phyloP scores from a whole-genome alignment of 2,329 filamentous ascomycete genomes.

The Talaromyces amestolkiae region DNA sequence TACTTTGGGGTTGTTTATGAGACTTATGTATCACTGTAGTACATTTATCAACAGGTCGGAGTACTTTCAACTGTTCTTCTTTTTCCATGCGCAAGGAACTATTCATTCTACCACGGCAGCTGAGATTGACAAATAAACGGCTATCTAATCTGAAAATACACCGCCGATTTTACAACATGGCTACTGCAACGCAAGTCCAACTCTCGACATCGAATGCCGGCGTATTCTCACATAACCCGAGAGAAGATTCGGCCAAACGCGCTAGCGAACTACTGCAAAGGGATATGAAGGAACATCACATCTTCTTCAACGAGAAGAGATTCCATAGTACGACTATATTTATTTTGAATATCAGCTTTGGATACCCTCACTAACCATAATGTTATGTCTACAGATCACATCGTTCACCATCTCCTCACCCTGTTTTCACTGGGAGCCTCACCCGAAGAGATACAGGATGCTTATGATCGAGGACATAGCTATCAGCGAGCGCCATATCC shows the following conservation, averaged over 20 bases:
- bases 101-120: neutral
- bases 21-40: neutral
- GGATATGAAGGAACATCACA: conserved; percentile 70
- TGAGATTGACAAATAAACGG: neutral
- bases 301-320: conserved; percentile 72
- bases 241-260: conserved; percentile 59
- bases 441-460: conserved; percentile 57
- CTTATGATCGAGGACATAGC: conserved; percentile 61
- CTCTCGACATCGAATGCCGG: conserved; percentile 46
- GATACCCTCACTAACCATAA: neutral
- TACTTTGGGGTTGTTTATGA: neutral
- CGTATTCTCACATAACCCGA: conserved; percentile 48
- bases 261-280: conserved; percentile 69
- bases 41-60: neutral
- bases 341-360: neutral
- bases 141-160: neutral
- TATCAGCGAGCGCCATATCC: conserved; percentile 63
- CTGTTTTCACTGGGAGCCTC: conserved; percentile 73
- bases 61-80: neutral
- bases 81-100: neutral
- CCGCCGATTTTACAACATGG: conserved; percentile 39
- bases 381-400: conserved; percentile 57
- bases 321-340: conserved; percentile 61
- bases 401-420: conserved; percentile 72
- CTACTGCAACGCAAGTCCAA: conserved; percentile 48